Conservation (phyloP, 2,329 filamentous ascomycete genomes). For the Pyricularia sp. region DNA sequence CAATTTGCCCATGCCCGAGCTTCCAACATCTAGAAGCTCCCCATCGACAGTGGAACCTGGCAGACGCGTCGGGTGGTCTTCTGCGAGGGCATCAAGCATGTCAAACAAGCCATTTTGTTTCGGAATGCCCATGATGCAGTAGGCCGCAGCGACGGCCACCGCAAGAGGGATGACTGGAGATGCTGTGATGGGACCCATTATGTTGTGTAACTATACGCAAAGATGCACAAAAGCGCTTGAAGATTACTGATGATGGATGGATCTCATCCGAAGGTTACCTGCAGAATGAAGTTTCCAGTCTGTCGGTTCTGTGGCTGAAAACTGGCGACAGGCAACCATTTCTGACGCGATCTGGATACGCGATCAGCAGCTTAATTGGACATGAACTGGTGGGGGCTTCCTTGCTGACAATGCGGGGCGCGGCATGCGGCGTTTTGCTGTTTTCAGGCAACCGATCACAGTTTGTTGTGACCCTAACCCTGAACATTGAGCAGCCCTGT, state of each 20-base stretch:
- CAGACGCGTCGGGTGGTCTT: not conserved
- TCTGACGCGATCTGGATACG: not conserved
- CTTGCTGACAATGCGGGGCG: not conserved
- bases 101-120: not conserved
- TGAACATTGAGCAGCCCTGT: not conserved
- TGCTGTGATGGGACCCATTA: not conserved
- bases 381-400: not conserved
- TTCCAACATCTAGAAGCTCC: not conserved
- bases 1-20: conserved; percentile 5
- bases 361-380: not conserved
- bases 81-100: not conserved
- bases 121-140: conserved; percentile 1
- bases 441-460: too few relatives aligned
- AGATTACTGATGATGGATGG: not conserved
- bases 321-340: not conserved
- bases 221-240: not conserved
- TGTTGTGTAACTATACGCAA: not conserved
- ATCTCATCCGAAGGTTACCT: not conserved
- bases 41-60: not conserved
- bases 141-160: not conserved
- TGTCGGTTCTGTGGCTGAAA: not conserved
- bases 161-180: not conserved
- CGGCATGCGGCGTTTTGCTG: not conserved
- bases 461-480: not conserved
- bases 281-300: not conserved